These are phyloP conservation scores for Benincasa hispida DNA, from an alignment of 306 rosid genomes.

Conservation along the genomic window DNA sequence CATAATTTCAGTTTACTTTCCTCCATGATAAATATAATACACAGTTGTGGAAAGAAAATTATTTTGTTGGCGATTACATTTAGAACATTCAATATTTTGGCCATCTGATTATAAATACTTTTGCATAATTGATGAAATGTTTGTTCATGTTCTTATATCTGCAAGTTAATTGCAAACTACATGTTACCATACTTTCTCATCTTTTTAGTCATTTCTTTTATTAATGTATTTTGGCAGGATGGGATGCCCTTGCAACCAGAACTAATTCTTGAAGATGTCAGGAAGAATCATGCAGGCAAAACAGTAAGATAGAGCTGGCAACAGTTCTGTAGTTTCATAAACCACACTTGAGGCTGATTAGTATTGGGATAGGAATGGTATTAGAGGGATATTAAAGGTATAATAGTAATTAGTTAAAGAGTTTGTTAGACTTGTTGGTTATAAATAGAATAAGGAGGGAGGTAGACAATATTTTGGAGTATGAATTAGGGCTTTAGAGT, in stretches of 20 bases:
- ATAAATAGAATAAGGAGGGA: no score
- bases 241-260: background rate
- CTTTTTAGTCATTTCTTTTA: no score
- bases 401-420: no score
- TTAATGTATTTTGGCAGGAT: background rate
- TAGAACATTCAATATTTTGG: background rate
- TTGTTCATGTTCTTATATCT: no score
- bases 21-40: background rate
- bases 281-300: background rate
- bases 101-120: background rate
- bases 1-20: no score
- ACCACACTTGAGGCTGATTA: no score
- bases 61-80: background rate
- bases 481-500: no score
- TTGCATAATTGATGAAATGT: background rate
- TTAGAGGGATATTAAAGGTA: no score
- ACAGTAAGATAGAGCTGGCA: background rate
- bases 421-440: no score
- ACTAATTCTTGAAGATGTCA: background rate
- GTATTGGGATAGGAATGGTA: no score
- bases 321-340: no score
- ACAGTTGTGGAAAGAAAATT: background rate
- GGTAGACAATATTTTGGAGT: no score
- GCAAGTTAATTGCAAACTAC: background rate
- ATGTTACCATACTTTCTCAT: background rate